Evolutionary conservation across 2,329 filamentous ascomycete genomes (phyloP), one percentile per base, ranked within the genome.

Genomic region (Hypoxylon sp.): DNA sequence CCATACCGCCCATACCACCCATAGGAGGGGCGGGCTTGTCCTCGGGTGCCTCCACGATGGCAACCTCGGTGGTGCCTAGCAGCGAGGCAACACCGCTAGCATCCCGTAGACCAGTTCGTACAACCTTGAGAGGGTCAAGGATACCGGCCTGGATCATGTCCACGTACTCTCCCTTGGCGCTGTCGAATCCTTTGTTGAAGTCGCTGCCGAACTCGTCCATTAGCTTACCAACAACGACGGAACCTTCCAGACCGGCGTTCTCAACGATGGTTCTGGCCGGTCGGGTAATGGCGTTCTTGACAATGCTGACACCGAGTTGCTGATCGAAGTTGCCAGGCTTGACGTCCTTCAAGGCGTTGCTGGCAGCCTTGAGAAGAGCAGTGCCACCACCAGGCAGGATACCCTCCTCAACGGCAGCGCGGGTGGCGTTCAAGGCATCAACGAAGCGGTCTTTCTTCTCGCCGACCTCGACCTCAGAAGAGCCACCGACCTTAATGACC

Each of bases 381-480:
- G 94, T 99, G 73, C 94, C 94, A 84, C 94, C 94, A 80, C 94
- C 94, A 64, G 94, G 94, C 62, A 99, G 88, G 75, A 99, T 99
- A 77, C 94, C 94, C 79, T 97, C 92, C 84, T 99, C 94, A 63
- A 99, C 94, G 68, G 94, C 94, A 65, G 94, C 94, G 67, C 94
- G 93, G 62, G 94, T 99, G 64, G 94, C 94, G 77, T 99, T 99
- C 57, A 99, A 82, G 54, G 94, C 94, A 77, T 99, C 94, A 58
- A 99, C 94, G 68, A 97, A 96, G 73, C 94, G 91, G 76, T 99
- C 94, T 87, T 99, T 99, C 91, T 99, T 99, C 86, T 99, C 94
- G 64, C 92, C 89, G 50, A 99, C 94, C 83, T 99, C 94, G 62
- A 99, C 93, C 79, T 99, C 94, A 60, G 93, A 97, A 60, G 92